These are phyloP conservation scores for Hypocreales sp. DNA, from an alignment of 2,329 filamentous ascomycete species.

Conservation along the genomic window DNA sequence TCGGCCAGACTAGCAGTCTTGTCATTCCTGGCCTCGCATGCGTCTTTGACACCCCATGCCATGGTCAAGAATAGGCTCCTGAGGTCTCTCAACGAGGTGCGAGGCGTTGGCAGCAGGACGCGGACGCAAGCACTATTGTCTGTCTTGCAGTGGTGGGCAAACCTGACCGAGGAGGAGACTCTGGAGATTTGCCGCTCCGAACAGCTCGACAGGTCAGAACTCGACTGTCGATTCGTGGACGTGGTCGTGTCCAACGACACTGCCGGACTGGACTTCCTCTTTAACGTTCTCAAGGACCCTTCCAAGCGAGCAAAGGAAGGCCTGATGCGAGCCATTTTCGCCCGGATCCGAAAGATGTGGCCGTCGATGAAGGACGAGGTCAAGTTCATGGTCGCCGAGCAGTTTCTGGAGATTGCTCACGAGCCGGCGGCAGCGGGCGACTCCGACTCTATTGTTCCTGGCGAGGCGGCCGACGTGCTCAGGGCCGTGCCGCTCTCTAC, in stretches of 20 bases:
- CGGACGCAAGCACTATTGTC: slow-evolving; percentile 68
- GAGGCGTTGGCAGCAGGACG: slow-evolving; percentile 51
- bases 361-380: slow-evolving; percentile 48
- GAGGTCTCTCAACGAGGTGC: slow-evolving; percentile 55
- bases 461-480: slow-evolving; percentile 56
- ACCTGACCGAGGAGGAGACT: slow-evolving; percentile 34
- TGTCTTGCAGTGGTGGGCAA: slow-evolving; percentile 53
- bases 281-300: slow-evolving; percentile 28
- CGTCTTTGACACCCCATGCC: slow-evolving; percentile 50
- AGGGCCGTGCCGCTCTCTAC: slow-evolving; percentile 60
- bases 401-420: slow-evolving; percentile 47
- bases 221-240: slow-evolving; percentile 31
- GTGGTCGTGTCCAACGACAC: slow-evolving; percentile 38
- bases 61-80: slow-evolving; percentile 57
- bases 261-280: slow-evolving; percentile 33
- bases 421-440: slow-evolving; percentile 18
- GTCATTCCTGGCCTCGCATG: slow-evolving; percentile 59
- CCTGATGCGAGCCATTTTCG: slow-evolving; percentile 52
- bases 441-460: slow-evolving; percentile 23
- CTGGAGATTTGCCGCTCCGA: slow-evolving; percentile 22
- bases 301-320: slow-evolving; percentile 22
- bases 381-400: slow-evolving; percentile 42
- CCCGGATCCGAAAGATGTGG: slow-evolving; percentile 59
- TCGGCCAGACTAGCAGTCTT: slow-evolving; percentile 49
- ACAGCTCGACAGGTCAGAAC: slow-evolving; percentile 22